phyloP scores from a whole-genome alignment of 2,329 filamentous ascomycete species.

The Aspergillus sp. region DNA sequence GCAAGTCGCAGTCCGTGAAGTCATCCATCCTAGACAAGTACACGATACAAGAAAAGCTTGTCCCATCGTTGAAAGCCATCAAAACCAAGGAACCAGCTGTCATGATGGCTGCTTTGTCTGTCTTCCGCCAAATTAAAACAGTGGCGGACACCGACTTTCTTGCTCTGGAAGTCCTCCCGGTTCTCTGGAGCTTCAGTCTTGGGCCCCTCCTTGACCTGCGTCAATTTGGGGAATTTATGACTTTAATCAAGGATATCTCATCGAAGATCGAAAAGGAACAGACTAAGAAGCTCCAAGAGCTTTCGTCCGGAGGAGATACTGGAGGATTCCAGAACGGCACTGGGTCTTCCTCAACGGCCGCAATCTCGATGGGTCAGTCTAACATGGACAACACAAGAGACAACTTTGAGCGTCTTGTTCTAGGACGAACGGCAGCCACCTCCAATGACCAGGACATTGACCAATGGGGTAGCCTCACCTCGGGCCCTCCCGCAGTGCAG shows the following conservation, averaged over 20 bases:
- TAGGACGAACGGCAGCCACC: constrained; percentile 60
- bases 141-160: constrained; percentile 87
- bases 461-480: constrained; percentile 36
- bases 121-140: constrained; percentile 79
- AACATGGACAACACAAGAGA: constrained; percentile 60
- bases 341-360: constrained; percentile 28
- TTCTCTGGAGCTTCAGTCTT: constrained; percentile 88
- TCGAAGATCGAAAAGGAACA: constrained; percentile 85
- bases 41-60: constrained; percentile 95
- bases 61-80: constrained; percentile 86
- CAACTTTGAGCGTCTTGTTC: constrained; percentile 88
- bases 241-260: constrained; percentile 78
- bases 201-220: constrained; percentile 84
- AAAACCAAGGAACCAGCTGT: constrained; percentile 98
- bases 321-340: constrained; percentile 42
- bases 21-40: constrained; percentile 91
- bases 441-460: constrained; percentile 36
- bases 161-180: constrained; percentile 84
- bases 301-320: constrained; percentile 63
- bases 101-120: constrained; percentile 88
- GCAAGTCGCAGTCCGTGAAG: constrained; percentile 61
- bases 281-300: constrained; percentile 80
- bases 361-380: constrained; percentile 39
- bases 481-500: constrained; percentile 32
- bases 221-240: constrained; percentile 90